A percentile compares a stretch with the other conserved stretches of the same genome.
Evolutionary conservation across 164 flowering plant species (phyloP).

Genomic region (grape (Vitis vinifera)): ASM3070453v1 NC_081818.1:29897501-29898000

Average conservation of each 20-base stretch:
- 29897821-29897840: slow-evolving; percentile 49
- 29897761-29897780: slow-evolving; percentile 55
- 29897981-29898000: slow-evolving; percentile 31
- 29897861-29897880: slow-evolving; percentile 25
- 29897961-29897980: slow-evolving; percentile 39
- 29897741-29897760: slow-evolving; percentile 49
- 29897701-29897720: slow-evolving; percentile 46
- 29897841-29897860: slow-evolving; percentile 51
- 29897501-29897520: slow-evolving; percentile 30
- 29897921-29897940: slow-evolving; percentile 39
- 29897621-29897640: slow-evolving; percentile 28
- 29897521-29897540: slow-evolving; percentile 36
- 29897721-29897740: slow-evolving; percentile 26
- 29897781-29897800: slow-evolving; percentile 41
- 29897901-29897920: slow-evolving; percentile 53
- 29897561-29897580: slow-evolving; percentile 53
- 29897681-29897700: slow-evolving; percentile 47
- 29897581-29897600: slow-evolving; percentile 59
- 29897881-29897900: slow-evolving; percentile 25
- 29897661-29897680: slow-evolving; percentile 28
- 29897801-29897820: slow-evolving; percentile 39
- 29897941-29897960: slow-evolving; percentile 41
- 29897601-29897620: slow-evolving; percentile 43
- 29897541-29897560: slow-evolving; percentile 38
- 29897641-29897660: slow-evolving; percentile 51